Base-by-base conservation (phyloP, 129 eudicot genomes). In the Mikania micrantha region DNA sequence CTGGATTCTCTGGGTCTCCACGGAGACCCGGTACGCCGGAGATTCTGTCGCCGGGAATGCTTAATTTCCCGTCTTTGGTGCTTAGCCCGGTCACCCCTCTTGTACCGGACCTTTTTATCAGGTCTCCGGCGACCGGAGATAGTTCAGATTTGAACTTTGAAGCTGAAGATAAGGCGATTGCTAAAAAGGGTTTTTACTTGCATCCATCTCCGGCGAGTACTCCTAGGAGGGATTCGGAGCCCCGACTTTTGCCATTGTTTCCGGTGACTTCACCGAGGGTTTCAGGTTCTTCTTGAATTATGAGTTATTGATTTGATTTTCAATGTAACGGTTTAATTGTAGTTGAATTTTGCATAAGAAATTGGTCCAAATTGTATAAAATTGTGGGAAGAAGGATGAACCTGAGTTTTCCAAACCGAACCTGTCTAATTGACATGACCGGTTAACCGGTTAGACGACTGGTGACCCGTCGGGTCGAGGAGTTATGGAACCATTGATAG, bases 51-150 rank as follows among this genome's bases (percentile, higher is more conserved):
- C 96, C 96, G 0, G 86, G 95, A 28, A 68, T 88, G 9, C 88
- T 93, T 0, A 85, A 93, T 60, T 93, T 88, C 54, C 98, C 98
- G 5, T 71, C 92, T 17, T 77, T 93, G 49, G 81, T 56, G 9
- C 87, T 93, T 42, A 84, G 91, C 66, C 98, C 98, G 9, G 98
- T 93, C 0, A 93, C 98, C 4, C 98, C 98, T 15, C 88, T 93
- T n/a, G 81, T 83, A 22, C 91, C 85, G 66, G 98, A 93, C 82
- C 91, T 91, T 71, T 92, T 92, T 32, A 87, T 78, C 45, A 60
- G 95, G 75, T 85, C 84, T 12, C 82, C 82, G 29, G 59, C 57
- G 11, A 70, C 75, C 56, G 56, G 80, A 7, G 57, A 34, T 38
- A 39, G 64, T 44, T 56, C 53, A 13, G 64, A 45, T 56, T 35